Evolutionary conservation across 164 flowering plant genomes (phyloP).

Genomic region (Akebia trifoliata): DNA sequence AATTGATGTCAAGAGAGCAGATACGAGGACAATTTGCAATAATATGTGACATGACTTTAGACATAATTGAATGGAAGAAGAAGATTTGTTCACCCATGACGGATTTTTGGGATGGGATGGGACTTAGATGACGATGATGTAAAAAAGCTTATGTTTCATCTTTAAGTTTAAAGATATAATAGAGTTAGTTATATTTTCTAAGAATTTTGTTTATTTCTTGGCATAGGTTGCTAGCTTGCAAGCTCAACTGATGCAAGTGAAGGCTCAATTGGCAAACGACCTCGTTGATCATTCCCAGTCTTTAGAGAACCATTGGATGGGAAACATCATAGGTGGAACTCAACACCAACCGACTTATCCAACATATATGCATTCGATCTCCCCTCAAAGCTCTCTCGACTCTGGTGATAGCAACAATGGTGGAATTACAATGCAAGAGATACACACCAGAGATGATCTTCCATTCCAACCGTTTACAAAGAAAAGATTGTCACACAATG

Average conservation of each 20-base stretch:
- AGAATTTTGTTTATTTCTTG: background rate
- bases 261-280: conserved; percentile 48
- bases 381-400: conserved; percentile 60
- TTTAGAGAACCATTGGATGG: conserved; percentile 37
- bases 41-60: too few species aligned
- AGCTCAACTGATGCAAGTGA: conserved; percentile 76
- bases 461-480: conserved; percentile 23
- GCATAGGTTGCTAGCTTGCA: conserved; percentile 68
- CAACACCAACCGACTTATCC: conserved; percentile 19
- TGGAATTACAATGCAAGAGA: conserved; percentile 26
- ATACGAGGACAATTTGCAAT: too few species aligned
- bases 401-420: conserved; percentile 29
- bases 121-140: too few species aligned
- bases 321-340: conserved; percentile 7
- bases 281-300: conserved; percentile 17
- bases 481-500: conserved; percentile 40
- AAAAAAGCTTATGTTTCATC: background rate
- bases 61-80: too few species aligned
- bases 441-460: conserved; percentile 25
- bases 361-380: conserved; percentile 25
- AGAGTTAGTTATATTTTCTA: background rate
- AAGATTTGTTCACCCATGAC: too few species aligned
- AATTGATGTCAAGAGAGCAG: too few species aligned
- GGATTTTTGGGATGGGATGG: too few species aligned
- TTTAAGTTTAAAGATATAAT: background rate